Evolutionary conservation across 768 basidiomycete species (phyloP).

Genomic region (Kwoniella sp.): DNA sequence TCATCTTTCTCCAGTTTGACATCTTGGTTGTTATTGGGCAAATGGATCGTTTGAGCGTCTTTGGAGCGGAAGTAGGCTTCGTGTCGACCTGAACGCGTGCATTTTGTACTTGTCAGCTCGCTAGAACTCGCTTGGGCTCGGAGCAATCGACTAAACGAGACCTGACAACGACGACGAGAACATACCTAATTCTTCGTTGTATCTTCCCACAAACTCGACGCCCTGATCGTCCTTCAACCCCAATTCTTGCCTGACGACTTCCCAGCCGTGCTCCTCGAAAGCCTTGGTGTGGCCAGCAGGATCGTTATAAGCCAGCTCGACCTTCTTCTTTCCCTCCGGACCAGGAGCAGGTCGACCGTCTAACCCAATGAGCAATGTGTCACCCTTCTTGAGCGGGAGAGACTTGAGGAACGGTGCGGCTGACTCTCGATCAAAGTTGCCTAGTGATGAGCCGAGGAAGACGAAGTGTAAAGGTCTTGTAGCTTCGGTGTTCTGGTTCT

Average conservation of each 20-base stretch:
- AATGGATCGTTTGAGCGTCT: conserved; percentile 62
- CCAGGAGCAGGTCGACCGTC: conserved; percentile 19
- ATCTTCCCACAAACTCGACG: conserved; percentile 50
- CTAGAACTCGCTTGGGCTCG: too few species aligned
- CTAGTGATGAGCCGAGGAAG: conserved; percentile 88
- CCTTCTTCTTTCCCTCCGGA: conserved; percentile 7
- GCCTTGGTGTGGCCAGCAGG: conserved; percentile 67
- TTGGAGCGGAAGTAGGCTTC: conserved; percentile 81
- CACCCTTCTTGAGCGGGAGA: conserved; percentile 72
- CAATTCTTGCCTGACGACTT: conserved; percentile 67
- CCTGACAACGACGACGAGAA: conserved; percentile 7
- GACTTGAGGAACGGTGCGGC: conserved; percentile 74
- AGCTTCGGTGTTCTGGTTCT: not conserved
- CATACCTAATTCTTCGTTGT: conserved; percentile 48
- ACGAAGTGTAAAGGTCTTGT: conserved; percentile 71
- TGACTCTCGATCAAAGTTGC: conserved; percentile 77
- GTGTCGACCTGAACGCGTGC: conserved; percentile 63
- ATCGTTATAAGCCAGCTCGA: conserved; percentile 41
- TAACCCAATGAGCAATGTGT: conserved; percentile 72
- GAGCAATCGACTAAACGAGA: conserved; percentile 15
- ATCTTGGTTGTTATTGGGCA: conserved; percentile 33
- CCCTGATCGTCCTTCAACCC: conserved; percentile 57
- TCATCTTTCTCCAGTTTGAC: conserved; percentile 71
- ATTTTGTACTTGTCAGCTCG: too few species aligned
- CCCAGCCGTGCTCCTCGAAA: conserved; percentile 87